These are phyloP conservation scores for Penstemon newberryi DNA, from an alignment of 257 asterid genomes.

Conservation along the genomic window DNA sequence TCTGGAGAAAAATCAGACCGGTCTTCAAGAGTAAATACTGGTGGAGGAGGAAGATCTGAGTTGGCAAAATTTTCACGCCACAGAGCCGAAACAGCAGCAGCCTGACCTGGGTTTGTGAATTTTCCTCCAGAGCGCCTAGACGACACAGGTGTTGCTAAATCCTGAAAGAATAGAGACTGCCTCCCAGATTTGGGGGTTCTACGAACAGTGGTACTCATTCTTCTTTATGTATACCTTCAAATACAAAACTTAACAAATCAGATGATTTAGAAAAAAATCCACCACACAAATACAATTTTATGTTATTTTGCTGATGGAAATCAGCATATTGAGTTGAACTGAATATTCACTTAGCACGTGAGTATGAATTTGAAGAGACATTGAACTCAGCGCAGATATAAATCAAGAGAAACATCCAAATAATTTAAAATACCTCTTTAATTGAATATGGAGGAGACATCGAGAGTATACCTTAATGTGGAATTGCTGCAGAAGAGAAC, in stretches of 20 bases:
- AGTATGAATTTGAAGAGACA: too few relatives aligned
- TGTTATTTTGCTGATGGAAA: too few relatives aligned
- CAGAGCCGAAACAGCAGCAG: constrained; percentile 92
- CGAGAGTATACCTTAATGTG: constrained; percentile 19
- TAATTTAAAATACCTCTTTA: background rate
- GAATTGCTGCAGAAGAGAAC: background rate
- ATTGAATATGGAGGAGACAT: background rate
- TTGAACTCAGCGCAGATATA: too few relatives aligned
- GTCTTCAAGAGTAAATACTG: constrained; percentile 87
- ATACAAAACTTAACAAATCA: constrained; percentile 13
- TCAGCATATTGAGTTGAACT: too few relatives aligned
- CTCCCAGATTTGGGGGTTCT: constrained; percentile 85
- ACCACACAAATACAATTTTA: background rate
- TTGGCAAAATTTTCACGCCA: constrained; percentile 90
- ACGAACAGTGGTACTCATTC: constrained; percentile 56
- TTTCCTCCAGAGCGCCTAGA: constrained; percentile 71
- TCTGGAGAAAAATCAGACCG: constrained; percentile 76
- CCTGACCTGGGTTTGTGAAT: constrained; percentile 80
- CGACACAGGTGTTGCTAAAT: constrained; percentile 81
- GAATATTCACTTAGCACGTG: too few relatives aligned
- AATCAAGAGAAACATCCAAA: too few relatives aligned
- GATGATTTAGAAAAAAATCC: background rate
- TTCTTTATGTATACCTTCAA: constrained; percentile 30
- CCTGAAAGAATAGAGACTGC: constrained; percentile 82
- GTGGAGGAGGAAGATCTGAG: constrained; percentile 98